Base-by-base conservation (phyloP, 768 basidiomycete genomes). In the Royoungia palumana region DNA sequence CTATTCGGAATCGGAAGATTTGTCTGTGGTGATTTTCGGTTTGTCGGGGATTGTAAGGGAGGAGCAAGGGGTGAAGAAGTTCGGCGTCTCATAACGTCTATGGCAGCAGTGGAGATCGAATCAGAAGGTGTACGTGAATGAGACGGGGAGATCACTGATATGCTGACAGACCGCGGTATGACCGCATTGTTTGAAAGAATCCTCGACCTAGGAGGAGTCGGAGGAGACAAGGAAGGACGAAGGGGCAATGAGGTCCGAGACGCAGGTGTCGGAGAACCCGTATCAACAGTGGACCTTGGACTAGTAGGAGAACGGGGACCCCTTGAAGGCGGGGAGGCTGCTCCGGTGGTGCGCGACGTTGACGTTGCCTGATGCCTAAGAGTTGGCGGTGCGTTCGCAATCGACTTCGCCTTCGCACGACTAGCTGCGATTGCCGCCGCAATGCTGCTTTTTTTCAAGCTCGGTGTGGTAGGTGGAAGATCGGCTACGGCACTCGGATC, bases 391-490 rank as follows among this genome's bases (percentile, higher is more conserved):
- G 89, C 87, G 27, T 76, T 83, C 3, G 90, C 88, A 51, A 89
- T 89, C 19, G 81, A 85, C 60, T 84, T 91, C 14, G 89, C 89
- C 63, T 90, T 94, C 14, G 87, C 89, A 20, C 92, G 79, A 63
- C 88, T 94, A 19, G 93, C 91, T 35, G 93, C 93, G 58, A 94
- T 89, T 20, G 89, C 82, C 9, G 92, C 89, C 35, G 89, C 85
- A 47, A 94, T 74, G 49, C 89, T 90, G 38, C 80, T 81, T 67
- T 93, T 93, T 71, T 92, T 93, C 45, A 67, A 66, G 45, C 65
- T 69, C 43, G 79, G 80, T 14, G 85, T 80, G 8, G 79, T 79
- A 3, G 78, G 75, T 25, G 76, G 70, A 21, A 74, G 62, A 21
- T 62, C 54, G 12, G 69, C 70, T 17, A 74, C 56, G 11, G 46